A percentile compares a stretch with the other conserved stretches of the same genome.
Conservation (phyloP, 176 grass and related monocot genomes). For the Otatea glauca region DNA sequence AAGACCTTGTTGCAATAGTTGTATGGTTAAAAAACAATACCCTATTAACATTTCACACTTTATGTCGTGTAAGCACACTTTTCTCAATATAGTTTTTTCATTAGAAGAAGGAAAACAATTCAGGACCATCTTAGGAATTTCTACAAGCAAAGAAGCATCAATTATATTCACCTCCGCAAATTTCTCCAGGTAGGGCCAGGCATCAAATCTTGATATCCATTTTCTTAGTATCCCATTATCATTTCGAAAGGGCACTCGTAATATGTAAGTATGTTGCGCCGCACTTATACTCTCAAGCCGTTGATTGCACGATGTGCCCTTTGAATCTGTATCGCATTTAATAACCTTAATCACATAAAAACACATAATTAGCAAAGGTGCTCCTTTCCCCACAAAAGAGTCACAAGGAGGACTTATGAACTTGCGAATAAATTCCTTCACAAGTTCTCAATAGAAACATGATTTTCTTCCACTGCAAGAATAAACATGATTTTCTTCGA, state of each 20-base stretch:
- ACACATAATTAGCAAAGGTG: constrained; percentile 12
- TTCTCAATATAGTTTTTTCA: too few species aligned
- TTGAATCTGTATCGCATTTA: constrained; percentile 84
- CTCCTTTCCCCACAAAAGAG: not conserved
- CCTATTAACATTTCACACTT: too few species aligned
- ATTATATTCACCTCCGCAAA: too few species aligned
- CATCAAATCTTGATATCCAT: constrained; percentile 98
- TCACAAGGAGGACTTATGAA: not conserved
- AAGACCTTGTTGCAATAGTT: too few species aligned
- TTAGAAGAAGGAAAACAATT: too few species aligned
- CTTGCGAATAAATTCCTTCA: constrained; percentile 86
- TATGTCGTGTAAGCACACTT: too few species aligned
- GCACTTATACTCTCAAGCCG: constrained; percentile 88
- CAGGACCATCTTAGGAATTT: too few species aligned
- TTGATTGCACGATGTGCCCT: constrained; percentile 89
- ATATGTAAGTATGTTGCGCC: constrained; percentile 74
- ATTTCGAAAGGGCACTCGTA: constrained; percentile 82
- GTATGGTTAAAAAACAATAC: too few species aligned
- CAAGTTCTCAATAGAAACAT: constrained; percentile 96
- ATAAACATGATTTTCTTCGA: constrained; percentile 99
- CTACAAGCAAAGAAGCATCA: too few species aligned
- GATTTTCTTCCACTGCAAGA: too few species aligned
- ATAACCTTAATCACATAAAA: constrained; percentile 70
- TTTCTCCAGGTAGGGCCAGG: constrained; percentile 87
- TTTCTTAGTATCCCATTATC: constrained; percentile 80